Conservation (phyloP, 148 eudicot species). For the Polygonum maritimum region DNA sequence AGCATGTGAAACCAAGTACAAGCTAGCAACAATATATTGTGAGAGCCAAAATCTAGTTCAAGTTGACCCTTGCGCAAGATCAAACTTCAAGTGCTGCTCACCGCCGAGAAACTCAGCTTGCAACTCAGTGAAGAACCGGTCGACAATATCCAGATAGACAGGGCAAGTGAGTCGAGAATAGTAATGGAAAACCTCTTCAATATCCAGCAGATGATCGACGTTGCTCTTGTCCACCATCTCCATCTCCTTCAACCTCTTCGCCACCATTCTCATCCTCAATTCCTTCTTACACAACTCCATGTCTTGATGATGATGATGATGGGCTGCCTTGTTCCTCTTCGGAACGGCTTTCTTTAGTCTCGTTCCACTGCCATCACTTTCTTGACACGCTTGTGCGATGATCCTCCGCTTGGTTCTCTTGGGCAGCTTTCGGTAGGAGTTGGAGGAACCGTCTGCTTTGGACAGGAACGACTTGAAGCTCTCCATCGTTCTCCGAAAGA, state of each 20-base stretch:
- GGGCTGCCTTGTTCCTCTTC: neutral
- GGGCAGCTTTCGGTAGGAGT: slow-evolving; percentile 39
- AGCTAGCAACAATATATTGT: neutral
- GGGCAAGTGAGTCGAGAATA: slow-evolving; percentile 53
- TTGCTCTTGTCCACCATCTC: slow-evolving; percentile 34
- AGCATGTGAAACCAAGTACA: neutral
- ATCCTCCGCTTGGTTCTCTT: slow-evolving; percentile 26
- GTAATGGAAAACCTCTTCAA: slow-evolving; percentile 52
- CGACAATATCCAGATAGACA: slow-evolving; percentile 47
- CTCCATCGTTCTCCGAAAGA: slow-evolving; percentile 39
- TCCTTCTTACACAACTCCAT: neutral
- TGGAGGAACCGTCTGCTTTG: slow-evolving; percentile 12
- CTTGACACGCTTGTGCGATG: neutral
- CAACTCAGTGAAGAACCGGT: slow-evolving; percentile 47
- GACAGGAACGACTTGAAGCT: slow-evolving; percentile 45
- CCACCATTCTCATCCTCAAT: slow-evolving; percentile 19
- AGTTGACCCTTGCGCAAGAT: neutral
- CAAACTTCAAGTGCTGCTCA: neutral
- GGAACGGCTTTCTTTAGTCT: slow-evolving; percentile 6
- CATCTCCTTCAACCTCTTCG: slow-evolving; percentile 43
- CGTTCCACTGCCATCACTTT: neutral
- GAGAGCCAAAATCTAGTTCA: neutral
- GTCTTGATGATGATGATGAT: neutral
- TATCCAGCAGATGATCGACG: slow-evolving; percentile 41
- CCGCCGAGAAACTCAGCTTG: slow-evolving; percentile 26